Conservation (phyloP, 805 yeast genomes). For the Cyberlindnera maclurae region DNA sequence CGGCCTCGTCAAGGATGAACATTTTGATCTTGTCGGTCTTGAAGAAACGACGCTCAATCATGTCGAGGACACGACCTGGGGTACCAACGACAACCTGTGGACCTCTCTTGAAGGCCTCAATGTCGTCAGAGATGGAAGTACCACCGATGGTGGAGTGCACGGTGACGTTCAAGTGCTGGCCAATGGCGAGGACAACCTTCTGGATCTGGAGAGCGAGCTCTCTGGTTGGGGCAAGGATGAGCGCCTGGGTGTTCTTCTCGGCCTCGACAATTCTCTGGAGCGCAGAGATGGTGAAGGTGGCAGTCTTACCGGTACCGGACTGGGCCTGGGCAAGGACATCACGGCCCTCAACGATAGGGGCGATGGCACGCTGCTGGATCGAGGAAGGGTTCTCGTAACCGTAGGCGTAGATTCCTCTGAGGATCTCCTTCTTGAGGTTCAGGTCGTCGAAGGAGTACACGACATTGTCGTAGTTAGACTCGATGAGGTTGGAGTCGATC, state of each 20-base stretch:
- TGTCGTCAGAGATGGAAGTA: conserved; percentile 81
- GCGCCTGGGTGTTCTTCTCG: conserved; percentile 77
- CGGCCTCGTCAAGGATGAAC: conserved; percentile 97
- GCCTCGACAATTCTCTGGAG: conserved; percentile 68
- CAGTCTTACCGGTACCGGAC: conserved; percentile 99
- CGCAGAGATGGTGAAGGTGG: conserved; percentile 87
- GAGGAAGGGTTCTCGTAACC: conserved; percentile 97
- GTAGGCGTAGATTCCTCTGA: conserved; percentile 56
- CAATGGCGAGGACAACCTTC: conserved; percentile 84
- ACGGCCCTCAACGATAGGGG: conserved; percentile 90
- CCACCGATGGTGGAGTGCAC: conserved; percentile 99
- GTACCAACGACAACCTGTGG: conserved; percentile 96
- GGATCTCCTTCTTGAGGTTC: conserved; percentile 58
- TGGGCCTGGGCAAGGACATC: conserved; percentile 98
- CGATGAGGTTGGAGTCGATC: conserved; percentile 77
- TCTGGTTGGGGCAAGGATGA: conserved; percentile 94
- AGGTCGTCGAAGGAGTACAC: conserved; percentile 71
- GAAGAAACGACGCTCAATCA: conserved; percentile 86
- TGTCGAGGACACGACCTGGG: conserved; percentile 95
- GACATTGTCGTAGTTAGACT: conserved; percentile 94
- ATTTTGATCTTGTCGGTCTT: conserved; percentile 80
- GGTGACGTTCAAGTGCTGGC: conserved; percentile 81
- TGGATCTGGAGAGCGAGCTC: conserved; percentile 96
- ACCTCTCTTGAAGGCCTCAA: conserved; percentile 74
- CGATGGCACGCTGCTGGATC: conserved; percentile 95